Percentiles rank a stretch among this genome's conserved stretches.
Evolutionary conservation across 2,329 filamentous ascomycete species (phyloP).

Genomic region (Tolypocladium ophioglossoides): DNA sequence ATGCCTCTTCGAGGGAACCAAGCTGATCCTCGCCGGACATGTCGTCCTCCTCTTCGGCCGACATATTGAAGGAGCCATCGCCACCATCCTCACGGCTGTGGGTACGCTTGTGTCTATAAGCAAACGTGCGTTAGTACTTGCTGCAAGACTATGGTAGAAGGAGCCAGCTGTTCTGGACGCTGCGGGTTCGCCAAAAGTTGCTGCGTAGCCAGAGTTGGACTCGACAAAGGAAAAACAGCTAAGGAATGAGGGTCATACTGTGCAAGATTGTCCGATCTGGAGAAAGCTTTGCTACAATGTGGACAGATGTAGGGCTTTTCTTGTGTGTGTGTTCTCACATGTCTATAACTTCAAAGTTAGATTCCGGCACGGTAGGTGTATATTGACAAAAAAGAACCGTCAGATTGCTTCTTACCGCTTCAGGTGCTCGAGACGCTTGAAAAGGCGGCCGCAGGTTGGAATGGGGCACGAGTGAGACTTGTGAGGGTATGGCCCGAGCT

Average conservation of each 20-base stretch:
- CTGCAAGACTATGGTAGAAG: neutral
- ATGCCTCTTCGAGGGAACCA: constrained; percentile 68
- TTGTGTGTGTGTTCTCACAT: constrained; percentile 98
- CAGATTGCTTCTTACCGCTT: constrained; percentile 69
- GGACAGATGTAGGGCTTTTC: constrained; percentile 97
- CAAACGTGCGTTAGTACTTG: constrained; percentile 5
- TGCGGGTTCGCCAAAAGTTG: neutral
- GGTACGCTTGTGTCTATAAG: constrained; percentile 69
- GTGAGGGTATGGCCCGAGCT: constrained; percentile 89
- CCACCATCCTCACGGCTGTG: constrained; percentile 55
- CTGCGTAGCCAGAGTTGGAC: neutral
- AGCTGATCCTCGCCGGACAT: constrained; percentile 74
- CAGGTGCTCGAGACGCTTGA: constrained; percentile 98
- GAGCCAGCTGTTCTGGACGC: neutral
- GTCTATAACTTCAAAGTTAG: constrained; percentile 45
- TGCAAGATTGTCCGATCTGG: constrained; percentile 94
- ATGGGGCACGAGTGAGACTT: constrained; percentile 99
- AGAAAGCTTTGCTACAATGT: constrained; percentile 98
- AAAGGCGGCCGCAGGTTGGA: constrained; percentile 88
- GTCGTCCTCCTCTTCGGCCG: constrained; percentile 80
- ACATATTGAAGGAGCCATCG: constrained; percentile 49
- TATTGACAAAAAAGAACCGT: constrained; percentile 22
- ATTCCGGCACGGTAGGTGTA: neutral
- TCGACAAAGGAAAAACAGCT: constrained; percentile 18
- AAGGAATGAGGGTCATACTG: constrained; percentile 56